Conservation (phyloP, 352 stramenopile species). For the Phytophthora crassamura region DNA sequence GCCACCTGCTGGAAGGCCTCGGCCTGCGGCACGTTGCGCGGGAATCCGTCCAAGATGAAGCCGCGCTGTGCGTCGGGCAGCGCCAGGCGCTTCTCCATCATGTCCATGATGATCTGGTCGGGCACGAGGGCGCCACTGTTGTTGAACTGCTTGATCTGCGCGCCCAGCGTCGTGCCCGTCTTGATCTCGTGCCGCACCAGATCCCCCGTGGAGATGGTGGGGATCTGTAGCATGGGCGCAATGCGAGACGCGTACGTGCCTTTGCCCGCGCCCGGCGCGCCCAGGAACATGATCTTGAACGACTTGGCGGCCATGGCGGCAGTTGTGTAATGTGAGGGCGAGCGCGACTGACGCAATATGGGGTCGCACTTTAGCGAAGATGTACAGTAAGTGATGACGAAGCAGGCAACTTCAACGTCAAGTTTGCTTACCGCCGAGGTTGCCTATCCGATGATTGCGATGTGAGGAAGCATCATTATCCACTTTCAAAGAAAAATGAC, state of each 20-base stretch:
- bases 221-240: constrained; percentile 85
- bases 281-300: constrained; percentile 92
- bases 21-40: constrained; percentile 89
- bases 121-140: constrained; percentile 85
- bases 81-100: constrained; percentile 83
- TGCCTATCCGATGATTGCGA: no score
- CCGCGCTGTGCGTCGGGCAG: constrained; percentile 73
- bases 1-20: constrained; percentile 82
- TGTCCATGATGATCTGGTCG: constrained; percentile 90
- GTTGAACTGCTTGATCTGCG: constrained; percentile 88
- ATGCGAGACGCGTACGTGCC: constrained; percentile 91
- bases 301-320: constrained; percentile 39
- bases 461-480: no score
- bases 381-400: constrained; percentile 5
- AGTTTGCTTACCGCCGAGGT: constrained; percentile 1
- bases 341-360: no score
- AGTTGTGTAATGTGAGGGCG: not conserved
- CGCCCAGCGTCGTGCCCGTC: constrained; percentile 68
- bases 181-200: constrained; percentile 92
- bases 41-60: constrained; percentile 92
- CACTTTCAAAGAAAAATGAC: no score
- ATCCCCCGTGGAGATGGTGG: constrained; percentile 91
- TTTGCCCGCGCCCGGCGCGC: constrained; percentile 89
- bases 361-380: no score
- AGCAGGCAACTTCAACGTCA: constrained; percentile 20